Evolutionary conservation across 768 basidiomycete species (phyloP), one percentile per base, ranked within the genome.

Genomic region (Tubosaeta sp.): DNA sequence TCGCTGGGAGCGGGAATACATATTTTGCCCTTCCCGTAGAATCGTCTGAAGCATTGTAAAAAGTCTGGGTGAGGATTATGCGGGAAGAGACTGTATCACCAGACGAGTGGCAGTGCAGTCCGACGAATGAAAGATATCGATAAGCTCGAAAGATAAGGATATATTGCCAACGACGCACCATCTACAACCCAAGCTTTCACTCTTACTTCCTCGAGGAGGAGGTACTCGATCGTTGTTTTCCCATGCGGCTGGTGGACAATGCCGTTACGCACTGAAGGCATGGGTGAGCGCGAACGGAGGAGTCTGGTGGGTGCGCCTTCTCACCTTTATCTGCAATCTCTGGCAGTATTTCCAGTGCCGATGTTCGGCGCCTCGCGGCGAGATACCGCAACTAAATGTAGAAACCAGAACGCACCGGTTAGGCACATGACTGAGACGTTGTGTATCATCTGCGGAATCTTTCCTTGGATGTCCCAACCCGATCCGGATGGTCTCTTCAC

Each of bases 1-100:
- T 70, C 1, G 74, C 77, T 0, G 83, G 84, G 6, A 84, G 72
- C 9, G 83, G 82, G 54, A 85, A 84, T 34, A 74, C 69, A 60
- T 83, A 85, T 29, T 77, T 73, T 24, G 77, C 79, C 41, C 74
- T 68, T 35, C 64, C 61, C 0, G 79, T 81, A 1, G 71, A 59
- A 31, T 52, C 54, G 9, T 64, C 59, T 3, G 67, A 66, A 0
- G 68, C 55, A 51, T 80, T 80, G 14, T 47, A 59, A 59, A 72
- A 80, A 0, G 60, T 63, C 46, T 79, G 78, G 1, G 55, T 52
- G 34, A 80, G 56, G 2, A 71, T 65, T 1, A 78, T 68, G 16
- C 70, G 68, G 1, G 76, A 75, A n/a, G 77, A 73, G 0, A 75
- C 77, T 79, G 29, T 32, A 24, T 41, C 14, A 12, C 19, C 44